Conservation (phyloP, 2,329 filamentous ascomycete species). For the Nemania abortiva region DNA sequence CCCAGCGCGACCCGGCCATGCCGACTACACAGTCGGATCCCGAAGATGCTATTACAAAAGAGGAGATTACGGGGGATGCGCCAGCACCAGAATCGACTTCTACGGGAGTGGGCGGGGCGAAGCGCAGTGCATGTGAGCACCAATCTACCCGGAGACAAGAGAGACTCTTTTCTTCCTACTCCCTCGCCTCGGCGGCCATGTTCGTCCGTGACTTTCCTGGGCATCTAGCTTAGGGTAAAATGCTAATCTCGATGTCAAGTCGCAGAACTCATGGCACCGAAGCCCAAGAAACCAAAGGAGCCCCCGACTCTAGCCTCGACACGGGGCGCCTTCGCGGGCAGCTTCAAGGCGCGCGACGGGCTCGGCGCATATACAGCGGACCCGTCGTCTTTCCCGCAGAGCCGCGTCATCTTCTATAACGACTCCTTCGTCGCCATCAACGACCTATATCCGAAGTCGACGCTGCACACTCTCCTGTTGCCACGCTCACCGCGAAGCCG, state of each 20-base stretch:
- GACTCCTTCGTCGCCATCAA: constrained; percentile 80
- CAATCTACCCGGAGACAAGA: not conserved
- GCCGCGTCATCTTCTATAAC: constrained; percentile 73
- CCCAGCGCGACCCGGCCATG: constrained; percentile 34
- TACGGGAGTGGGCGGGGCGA: constrained; percentile 41
- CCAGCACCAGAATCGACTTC: constrained; percentile 44
- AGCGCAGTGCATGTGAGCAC: constrained; percentile 58
- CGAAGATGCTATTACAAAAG: constrained; percentile 56
- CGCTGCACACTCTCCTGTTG: constrained; percentile 87
- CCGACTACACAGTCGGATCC: constrained; percentile 43
- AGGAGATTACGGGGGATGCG: constrained; percentile 56
- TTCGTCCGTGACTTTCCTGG: no score
- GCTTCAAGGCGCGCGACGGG: constrained; percentile 65
- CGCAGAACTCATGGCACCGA: constrained; percentile 66
- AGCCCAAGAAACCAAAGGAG: constrained; percentile 55
- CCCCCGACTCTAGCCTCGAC: constrained; percentile 40
- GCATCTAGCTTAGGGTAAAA: not conserved
- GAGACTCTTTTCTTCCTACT: not conserved
- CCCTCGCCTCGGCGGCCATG: not conserved
- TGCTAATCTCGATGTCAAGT: constrained; percentile 49
- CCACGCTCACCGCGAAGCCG: constrained; percentile 73
- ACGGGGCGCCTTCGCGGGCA: constrained; percentile 29
- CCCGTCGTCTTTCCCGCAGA: constrained; percentile 70
- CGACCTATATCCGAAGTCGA: constrained; percentile 88
- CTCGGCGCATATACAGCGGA: constrained; percentile 75